Evolutionary conservation across 106 monocot genomes (phyloP), one percentile per base, ranked within the genome.

Genomic region (Apostasia shenzhenica): DNA sequence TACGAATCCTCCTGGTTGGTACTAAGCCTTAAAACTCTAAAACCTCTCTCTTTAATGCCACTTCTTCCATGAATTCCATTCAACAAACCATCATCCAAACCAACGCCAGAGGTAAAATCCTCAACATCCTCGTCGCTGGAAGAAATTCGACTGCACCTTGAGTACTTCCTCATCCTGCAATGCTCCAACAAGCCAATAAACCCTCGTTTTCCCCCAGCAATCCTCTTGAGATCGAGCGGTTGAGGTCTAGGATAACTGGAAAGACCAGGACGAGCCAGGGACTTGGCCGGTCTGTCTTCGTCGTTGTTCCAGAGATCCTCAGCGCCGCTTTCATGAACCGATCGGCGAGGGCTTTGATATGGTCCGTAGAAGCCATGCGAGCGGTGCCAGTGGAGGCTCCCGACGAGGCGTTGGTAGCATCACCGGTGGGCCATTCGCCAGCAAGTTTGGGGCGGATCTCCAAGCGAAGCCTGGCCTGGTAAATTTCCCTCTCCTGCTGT

Each of bases 271-370:
- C 7, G 37, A 8, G 50, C 5, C 0, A 51, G 48, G 8, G 73
- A 73, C 1, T 11, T 37, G 9, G 90, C 8, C 7, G 94, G 94
- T 0, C 94, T 90, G 44, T 94, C 94, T 67, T 84, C 84, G 7
- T 84, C 80, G 26, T 26, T 26, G 59, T 94, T 94, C 94, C 94
- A 94, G 38, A 94, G 70, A 72, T 94, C 94, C 77, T 87, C 94
- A 8, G 94, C 90, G 5, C 90, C 86, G 3, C 72, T 70, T 78
- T 87, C 72, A 72, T 79, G 80, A 90, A 94, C 40, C 90, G 89
- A 57, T 94, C 90, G 40, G 94, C 94, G 45, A 94, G 81, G 59
- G 86, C 76, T 62, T 84, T 86, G 63, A 90, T 69, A 50, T 87
- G 93, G 8, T 86, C 82, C 45, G 61, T 73, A 45, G 89, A 72